Conservation (phyloP, 768 basidiomycete genomes). For the Leucogyrophana mollusca region DNA sequence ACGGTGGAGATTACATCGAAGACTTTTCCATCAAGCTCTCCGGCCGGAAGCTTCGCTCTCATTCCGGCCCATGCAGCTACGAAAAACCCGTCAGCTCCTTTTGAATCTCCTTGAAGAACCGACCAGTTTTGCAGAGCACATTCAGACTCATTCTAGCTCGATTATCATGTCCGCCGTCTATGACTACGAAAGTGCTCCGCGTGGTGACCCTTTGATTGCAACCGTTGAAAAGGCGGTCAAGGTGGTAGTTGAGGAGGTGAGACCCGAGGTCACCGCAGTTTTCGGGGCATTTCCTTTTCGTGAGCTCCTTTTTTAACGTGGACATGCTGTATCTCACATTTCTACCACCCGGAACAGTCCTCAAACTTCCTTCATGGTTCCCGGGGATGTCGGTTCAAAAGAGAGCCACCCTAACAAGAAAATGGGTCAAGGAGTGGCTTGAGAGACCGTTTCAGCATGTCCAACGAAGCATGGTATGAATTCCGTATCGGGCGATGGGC, state of each 20-base stretch:
- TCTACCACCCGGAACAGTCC: conserved; percentile 21
- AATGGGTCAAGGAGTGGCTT: conserved; percentile 17
- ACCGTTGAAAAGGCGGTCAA: conserved; percentile 25
- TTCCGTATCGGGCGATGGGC: neutral
- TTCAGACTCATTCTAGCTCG: conserved; percentile 22
- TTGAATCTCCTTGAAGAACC: conserved; percentile 24
- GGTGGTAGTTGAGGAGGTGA: conserved; percentile 16
- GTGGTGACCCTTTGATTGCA: conserved; percentile 26
- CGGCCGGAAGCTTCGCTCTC: conserved; percentile 16
- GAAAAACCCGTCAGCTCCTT: conserved; percentile 28
- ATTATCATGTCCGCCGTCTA: conserved; percentile 31
- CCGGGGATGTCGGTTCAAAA: conserved; percentile 29
- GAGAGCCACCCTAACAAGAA: conserved; percentile 16
- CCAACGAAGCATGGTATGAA: conserved; percentile 10
- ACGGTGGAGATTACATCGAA: conserved; percentile 34
- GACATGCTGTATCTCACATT: conserved; percentile 6
- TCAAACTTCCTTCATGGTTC: conserved; percentile 23
- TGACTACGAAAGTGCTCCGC: conserved; percentile 27
- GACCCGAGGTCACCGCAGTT: conserved; percentile 20
- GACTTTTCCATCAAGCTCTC: conserved; percentile 36
- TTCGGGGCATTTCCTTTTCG: conserved; percentile 14
- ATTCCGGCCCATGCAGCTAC: conserved; percentile 32
- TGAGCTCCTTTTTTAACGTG: neutral
- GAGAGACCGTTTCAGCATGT: conserved; percentile 17
- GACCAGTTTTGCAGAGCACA: conserved; percentile 19